phyloP scores from a whole-genome alignment of 208 protist genomes.

The Leishmania arabica region DNA sequence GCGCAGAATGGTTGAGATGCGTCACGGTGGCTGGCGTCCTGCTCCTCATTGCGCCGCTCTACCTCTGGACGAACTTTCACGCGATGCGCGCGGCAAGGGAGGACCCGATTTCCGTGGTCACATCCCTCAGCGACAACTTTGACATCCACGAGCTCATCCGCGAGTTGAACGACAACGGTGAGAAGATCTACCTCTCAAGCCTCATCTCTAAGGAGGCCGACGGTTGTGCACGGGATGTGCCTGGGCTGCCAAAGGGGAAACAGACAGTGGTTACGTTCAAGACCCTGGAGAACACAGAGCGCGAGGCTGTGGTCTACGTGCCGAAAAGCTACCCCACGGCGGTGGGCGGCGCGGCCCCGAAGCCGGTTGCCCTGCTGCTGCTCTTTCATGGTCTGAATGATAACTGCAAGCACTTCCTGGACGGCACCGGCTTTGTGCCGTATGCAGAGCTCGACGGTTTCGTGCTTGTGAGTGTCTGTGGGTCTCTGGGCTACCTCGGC shows the following conservation, averaged over 20 bases:
- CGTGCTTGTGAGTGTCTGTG: slow-evolving; percentile 66
- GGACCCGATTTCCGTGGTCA: neutral
- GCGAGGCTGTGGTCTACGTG: slow-evolving; percentile 54
- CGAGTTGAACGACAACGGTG: slow-evolving; percentile 5
- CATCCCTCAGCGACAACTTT: neutral
- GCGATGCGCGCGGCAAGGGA: neutral
- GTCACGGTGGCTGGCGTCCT: neutral
- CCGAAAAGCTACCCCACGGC: slow-evolving; percentile 19
- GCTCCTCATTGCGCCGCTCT: slow-evolving; percentile 3
- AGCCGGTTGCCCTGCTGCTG: slow-evolving; percentile 42
- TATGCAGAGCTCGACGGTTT: slow-evolving; percentile 57
- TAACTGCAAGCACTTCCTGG: slow-evolving; percentile 61
- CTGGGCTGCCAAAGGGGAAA: slow-evolving; percentile 29
- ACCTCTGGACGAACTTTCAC: neutral
- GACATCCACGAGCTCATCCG: neutral
- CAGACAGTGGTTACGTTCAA: slow-evolving; percentile 42
- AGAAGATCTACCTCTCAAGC: slow-evolving; percentile 3
- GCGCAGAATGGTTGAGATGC: neutral
- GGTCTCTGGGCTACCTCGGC: slow-evolving; percentile 55
- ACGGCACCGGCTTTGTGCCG: slow-evolving; percentile 46
- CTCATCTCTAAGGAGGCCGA: neutral
- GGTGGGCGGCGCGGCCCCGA: too few relatives aligned
- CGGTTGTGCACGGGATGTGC: slow-evolving; percentile 7
- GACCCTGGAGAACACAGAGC: slow-evolving; percentile 22
- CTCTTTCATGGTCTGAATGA: slow-evolving; percentile 77